Percentiles rank a stretch among this genome's conserved stretches.
These are phyloP conservation scores for Apiospora arundinis DNA, from an alignment of 2,329 filamentous ascomycete genomes.

Conservation along the genomic window DNA sequence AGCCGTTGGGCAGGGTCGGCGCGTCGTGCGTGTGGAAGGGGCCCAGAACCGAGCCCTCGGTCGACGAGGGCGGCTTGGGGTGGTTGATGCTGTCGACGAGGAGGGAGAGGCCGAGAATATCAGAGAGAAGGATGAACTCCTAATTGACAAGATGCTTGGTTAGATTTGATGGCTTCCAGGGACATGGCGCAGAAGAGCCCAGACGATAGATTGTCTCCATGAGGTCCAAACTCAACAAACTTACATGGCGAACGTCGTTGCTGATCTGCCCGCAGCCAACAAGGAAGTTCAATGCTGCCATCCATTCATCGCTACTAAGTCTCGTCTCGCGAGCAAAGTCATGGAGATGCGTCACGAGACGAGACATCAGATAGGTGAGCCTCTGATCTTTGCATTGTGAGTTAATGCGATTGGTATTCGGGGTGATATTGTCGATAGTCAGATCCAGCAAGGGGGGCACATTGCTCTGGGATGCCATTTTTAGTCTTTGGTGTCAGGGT, in stretches of 20 bases:
- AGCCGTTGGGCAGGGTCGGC: constrained; percentile 60
- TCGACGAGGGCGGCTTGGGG: constrained; percentile 73
- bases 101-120: constrained; percentile 79
- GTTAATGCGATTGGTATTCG: constrained; percentile 78
- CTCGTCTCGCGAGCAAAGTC: constrained; percentile 83
- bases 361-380: constrained; percentile 74
- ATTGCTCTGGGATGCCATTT: constrained; percentile 34
- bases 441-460: constrained; percentile 68
- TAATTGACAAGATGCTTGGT: constrained; percentile 34
- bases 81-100: constrained; percentile 85
- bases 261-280: constrained; percentile 76
- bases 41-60: constrained; percentile 81
- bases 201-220: too few relatives aligned
- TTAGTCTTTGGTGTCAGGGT: constrained; percentile 13
- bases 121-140: constrained; percentile 84
- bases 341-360: constrained; percentile 78
- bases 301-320: constrained; percentile 80
- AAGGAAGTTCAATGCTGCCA: constrained; percentile 74
- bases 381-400: constrained; percentile 69
- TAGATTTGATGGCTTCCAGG: background rate
- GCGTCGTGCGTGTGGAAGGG: constrained; percentile 87
- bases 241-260: constrained; percentile 73
- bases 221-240: constrained; percentile 30
- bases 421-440: constrained; percentile 81
- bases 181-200: background rate